These are phyloP conservation scores for Nidularia sp. DNA, from an alignment of 768 basidiomycete genomes.

Conservation along the genomic window DNA sequence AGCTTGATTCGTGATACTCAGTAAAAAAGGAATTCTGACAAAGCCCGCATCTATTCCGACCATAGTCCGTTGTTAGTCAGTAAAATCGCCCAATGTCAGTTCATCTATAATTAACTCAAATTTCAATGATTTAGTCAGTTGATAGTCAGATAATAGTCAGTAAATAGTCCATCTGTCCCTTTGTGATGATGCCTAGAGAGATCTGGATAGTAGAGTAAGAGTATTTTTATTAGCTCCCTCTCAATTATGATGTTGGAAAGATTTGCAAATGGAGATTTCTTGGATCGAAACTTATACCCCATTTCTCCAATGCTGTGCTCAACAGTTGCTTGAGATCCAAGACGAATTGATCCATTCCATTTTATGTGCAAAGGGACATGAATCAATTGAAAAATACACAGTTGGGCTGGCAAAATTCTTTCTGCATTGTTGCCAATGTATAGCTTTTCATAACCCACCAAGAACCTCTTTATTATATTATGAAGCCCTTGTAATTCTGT, in stretches of 20 bases:
- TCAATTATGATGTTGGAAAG: not conserved
- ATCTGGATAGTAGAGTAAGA: not conserved
- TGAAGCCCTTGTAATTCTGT: not conserved
- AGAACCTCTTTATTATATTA: constrained; percentile 9
- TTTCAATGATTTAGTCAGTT: not conserved
- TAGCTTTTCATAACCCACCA: constrained; percentile 16
- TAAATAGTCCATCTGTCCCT: not conserved
- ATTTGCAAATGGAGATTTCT: constrained; percentile 1
- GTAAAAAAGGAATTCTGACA: not conserved
- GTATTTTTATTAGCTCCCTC: not conserved
- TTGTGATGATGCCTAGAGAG: not conserved
- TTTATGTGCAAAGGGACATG: constrained; percentile 27
- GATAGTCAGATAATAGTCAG: not conserved
- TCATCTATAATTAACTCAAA: not conserved
- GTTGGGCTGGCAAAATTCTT: constrained; percentile 14
- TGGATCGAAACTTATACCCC: not conserved
- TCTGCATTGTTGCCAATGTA: constrained; percentile 21
- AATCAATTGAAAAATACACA: constrained; percentile 28
- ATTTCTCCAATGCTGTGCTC: constrained; percentile 8
- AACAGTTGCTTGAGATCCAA: constrained; percentile 26
- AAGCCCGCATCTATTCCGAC: not conserved
- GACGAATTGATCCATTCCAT: constrained; percentile 30
- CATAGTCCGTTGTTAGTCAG: not conserved
- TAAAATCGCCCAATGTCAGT: not conserved
- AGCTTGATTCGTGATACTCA: not conserved